Conservation (phyloP, 2,329 filamentous ascomycete genomes). For the Colletotrichum ledebouriae region DNA sequence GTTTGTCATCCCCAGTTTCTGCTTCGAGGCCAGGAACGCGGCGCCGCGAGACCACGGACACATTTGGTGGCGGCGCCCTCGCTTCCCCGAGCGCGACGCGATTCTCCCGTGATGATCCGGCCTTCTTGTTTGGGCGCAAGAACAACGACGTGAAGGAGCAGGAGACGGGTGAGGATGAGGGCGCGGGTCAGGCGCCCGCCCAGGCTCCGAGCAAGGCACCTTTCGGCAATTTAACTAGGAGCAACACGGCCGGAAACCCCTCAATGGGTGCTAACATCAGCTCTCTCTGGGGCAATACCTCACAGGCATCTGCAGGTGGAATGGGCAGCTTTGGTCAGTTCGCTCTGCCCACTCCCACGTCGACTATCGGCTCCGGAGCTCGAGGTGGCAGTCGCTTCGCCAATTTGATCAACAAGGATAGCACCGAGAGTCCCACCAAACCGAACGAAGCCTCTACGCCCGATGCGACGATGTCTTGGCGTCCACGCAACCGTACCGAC, state of each 20-base stretch:
- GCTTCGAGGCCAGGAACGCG: slow-evolving; percentile 80
- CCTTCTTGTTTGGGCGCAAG: slow-evolving; percentile 70
- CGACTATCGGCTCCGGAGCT: slow-evolving; percentile 70
- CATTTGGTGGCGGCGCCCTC: slow-evolving; percentile 63
- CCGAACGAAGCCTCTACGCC: slow-evolving; percentile 59
- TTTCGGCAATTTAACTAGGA: slow-evolving; percentile 65
- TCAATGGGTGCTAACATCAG: slow-evolving; percentile 56
- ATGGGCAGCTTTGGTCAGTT: slow-evolving; percentile 95
- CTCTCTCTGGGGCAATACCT: slow-evolving; percentile 59
- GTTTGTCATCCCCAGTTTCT: slow-evolving; percentile 79
- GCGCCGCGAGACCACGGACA: slow-evolving; percentile 85
- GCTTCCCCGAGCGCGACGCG: slow-evolving; percentile 73
- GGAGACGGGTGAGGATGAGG: slow-evolving; percentile 60
- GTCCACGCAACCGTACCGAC: slow-evolving; percentile 74
- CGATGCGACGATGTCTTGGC: slow-evolving; percentile 64
- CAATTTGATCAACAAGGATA: slow-evolving; percentile 85
- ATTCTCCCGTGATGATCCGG: slow-evolving; percentile 72
- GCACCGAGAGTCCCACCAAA: slow-evolving; percentile 71
- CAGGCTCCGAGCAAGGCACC: slow-evolving; percentile 51
- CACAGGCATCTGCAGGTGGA: slow-evolving; percentile 43
- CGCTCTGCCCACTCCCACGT: slow-evolving; percentile 71
- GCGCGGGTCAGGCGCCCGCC: slow-evolving; percentile 45
- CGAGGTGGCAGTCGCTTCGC: slow-evolving; percentile 88
- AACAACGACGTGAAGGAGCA: slow-evolving; percentile 65
- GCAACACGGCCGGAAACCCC: slow-evolving; percentile 65